Conservation (phyloP, 192 early-diverging fungal genomes). For the Podila clonocystis region DNA sequence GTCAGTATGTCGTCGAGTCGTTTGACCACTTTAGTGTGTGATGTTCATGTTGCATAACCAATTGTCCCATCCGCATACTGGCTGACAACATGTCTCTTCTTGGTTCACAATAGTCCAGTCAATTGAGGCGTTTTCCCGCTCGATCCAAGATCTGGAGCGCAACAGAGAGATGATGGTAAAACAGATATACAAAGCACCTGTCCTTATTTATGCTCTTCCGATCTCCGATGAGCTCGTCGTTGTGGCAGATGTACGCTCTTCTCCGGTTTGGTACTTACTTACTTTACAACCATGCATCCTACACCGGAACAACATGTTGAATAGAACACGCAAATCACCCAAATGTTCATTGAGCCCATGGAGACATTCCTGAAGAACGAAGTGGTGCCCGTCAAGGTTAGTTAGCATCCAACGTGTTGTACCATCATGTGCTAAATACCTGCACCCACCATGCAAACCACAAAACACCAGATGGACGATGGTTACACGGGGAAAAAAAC, state of each 20-base stretch:
- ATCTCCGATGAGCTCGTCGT: not conserved
- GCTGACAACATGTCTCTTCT: not conserved
- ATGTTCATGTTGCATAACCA: not conserved
- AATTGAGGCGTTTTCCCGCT: slow-evolving; percentile 61
- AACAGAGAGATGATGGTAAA: slow-evolving; percentile 63
- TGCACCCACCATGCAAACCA: too few species aligned
- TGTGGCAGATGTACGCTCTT: too few species aligned
- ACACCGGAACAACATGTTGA: not conserved
- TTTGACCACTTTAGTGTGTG: not conserved
- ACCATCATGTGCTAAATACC: not conserved
- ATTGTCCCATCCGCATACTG: not conserved
- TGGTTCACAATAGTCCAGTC: slow-evolving; percentile 46
- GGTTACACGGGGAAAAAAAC: too few species aligned
- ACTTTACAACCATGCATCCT: slow-evolving; percentile 2
- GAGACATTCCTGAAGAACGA: slow-evolving; percentile 68
- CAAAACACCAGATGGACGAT: too few species aligned
- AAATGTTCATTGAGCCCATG: slow-evolving; percentile 77
- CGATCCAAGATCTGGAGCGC: slow-evolving; percentile 65
- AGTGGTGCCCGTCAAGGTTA: slow-evolving; percentile 64
- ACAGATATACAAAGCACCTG: not conserved
- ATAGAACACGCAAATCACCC: slow-evolving; percentile 70
- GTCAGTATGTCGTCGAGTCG: slow-evolving; percentile 32
- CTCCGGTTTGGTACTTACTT: not conserved
- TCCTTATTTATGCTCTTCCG: not conserved
- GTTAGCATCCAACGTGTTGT: not conserved